Evolutionary conservation across 2,329 filamentous ascomycete genomes (phyloP), one percentile per base, ranked within the genome.

Genomic region (Phaeosphaeriaceae sp.): DNA sequence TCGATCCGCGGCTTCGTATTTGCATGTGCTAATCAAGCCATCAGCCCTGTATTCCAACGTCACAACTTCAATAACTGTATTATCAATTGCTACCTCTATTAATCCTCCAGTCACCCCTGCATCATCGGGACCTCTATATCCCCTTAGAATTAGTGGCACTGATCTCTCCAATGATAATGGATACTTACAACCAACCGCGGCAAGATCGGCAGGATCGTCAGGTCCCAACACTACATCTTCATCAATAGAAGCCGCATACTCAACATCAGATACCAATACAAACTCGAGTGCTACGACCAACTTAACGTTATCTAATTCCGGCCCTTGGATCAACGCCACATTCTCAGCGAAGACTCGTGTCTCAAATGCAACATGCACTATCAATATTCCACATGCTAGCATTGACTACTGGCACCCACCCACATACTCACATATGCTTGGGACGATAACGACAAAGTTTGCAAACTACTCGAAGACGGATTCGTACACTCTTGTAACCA

Each of bases 401-500:
- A 52, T 72, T 38, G 57, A 70, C 38, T 72, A 63, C 60, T 73
- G 70, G 70, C 70, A 60, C 42, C 57, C 58, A 13, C 58, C 66
- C 4, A 69, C 63, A 8, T 72, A 63, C 36, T 58, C 51, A 18
- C 52, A 58, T 32, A 20, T 34, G 11, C 29, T 66, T 0, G 66
- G 56, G 6, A 67, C 60, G 0, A 55, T 69, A 38, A 64, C 54
- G 1, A 54, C 33, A 12, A 29, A 39, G 17, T 51, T 35, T 30
- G 46, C 39, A 5, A 70, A 66, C 21, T 61, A 55, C 33, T 64
- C 59, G 1, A 46, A 63, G 1, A 28, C 38, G 7, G 33, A 43
- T 1, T 58, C 52, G 0, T 65, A 63, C 29, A 64, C 63, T 3
- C 45, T 63, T 26, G 34, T 67, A 2, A 54, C 61, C 6, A 52